These are phyloP conservation scores for Canna indica DNA, from an alignment of 176 grass and related monocot genomes.

Conservation along the genomic window DNA sequence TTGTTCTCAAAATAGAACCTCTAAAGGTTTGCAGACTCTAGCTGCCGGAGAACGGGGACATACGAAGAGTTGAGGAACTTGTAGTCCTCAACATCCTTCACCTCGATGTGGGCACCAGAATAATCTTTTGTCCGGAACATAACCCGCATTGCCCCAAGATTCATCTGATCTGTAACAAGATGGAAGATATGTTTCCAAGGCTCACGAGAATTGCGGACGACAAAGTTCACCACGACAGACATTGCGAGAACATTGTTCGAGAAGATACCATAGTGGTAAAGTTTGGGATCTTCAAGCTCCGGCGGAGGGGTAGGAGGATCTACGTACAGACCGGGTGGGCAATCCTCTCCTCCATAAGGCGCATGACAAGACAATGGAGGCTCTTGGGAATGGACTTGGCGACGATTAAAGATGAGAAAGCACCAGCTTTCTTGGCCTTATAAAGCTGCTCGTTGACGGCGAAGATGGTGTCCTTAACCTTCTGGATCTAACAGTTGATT, in stretches of 20 bases:
- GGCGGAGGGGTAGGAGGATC: conserved; percentile 38
- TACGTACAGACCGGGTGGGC: conserved; percentile 41
- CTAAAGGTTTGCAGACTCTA: conserved; percentile 88
- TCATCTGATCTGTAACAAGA: conserved; percentile 93
- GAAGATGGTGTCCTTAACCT: conserved; percentile 93
- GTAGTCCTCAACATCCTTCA: conserved; percentile 88
- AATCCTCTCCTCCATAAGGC: conserved; percentile 86
- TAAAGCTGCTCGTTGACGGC: conserved; percentile 76
- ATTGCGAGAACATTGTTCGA: conserved; percentile 96
- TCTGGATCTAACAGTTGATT: conserved; percentile 97
- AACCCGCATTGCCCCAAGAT: conserved; percentile 97
- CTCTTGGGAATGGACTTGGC: conserved; percentile 93
- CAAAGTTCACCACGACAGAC: conserved; percentile 82
- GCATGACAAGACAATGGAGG: conserved; percentile 94
- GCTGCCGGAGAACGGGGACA: conserved; percentile 87
- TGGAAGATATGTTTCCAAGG: conserved; percentile 85
- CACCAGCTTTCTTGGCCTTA: conserved; percentile 79
- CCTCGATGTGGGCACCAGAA: conserved; percentile 74
- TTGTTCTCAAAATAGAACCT: conserved; percentile 99
- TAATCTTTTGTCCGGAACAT: conserved; percentile 76
- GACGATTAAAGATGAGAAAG: conserved; percentile 89
- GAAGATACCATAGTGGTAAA: conserved; percentile 98
- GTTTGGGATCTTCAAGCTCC: conserved; percentile 58
- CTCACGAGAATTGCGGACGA: conserved; percentile 60
- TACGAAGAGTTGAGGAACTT: conserved; percentile 97